phyloP scores from a whole-genome alignment of 2,329 filamentous ascomycete species.

The Trichoderma hamatum region DNA sequence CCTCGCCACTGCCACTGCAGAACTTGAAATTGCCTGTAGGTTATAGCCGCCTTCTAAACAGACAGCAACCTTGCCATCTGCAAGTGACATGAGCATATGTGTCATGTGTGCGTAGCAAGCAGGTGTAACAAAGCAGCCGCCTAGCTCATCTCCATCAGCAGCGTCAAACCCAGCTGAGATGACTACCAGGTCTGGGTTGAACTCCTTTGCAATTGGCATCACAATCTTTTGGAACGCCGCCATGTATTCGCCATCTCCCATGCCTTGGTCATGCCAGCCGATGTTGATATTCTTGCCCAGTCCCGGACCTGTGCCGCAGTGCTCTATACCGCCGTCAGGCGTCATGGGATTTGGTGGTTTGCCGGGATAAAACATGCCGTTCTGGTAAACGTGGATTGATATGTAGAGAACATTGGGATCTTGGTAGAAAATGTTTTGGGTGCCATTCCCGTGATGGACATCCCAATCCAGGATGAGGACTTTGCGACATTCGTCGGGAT shows the following conservation, averaged over 20 bases:
- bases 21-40: constrained; percentile 86
- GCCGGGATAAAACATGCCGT: constrained; percentile 84
- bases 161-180: constrained; percentile 96
- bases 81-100: constrained; percentile 96
- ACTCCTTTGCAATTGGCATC: constrained; percentile 94
- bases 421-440: constrained; percentile 94
- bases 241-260: constrained; percentile 97
- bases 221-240: constrained; percentile 94
- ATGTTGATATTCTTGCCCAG: constrained; percentile 68
- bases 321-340: constrained; percentile 64
- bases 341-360: constrained; percentile 59
- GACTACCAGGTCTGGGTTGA: constrained; percentile 91
- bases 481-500: constrained; percentile 80
- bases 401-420: constrained; percentile 96
- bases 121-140: constrained; percentile 89
- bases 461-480: constrained; percentile 94
- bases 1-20: constrained; percentile 85
- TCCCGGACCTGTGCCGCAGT: constrained; percentile 58
- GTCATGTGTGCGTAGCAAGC: constrained; percentile 97
- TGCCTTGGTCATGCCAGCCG: constrained; percentile 69
- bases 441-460: constrained; percentile 82
- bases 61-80: constrained; percentile 84
- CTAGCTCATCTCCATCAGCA: constrained; percentile 88
- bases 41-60: constrained; percentile 98
- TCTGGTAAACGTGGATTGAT: constrained; percentile 85